phyloP scores from a whole-genome alignment of 1,139 yeast species.

The Geotrichum fermentans region DNA sequence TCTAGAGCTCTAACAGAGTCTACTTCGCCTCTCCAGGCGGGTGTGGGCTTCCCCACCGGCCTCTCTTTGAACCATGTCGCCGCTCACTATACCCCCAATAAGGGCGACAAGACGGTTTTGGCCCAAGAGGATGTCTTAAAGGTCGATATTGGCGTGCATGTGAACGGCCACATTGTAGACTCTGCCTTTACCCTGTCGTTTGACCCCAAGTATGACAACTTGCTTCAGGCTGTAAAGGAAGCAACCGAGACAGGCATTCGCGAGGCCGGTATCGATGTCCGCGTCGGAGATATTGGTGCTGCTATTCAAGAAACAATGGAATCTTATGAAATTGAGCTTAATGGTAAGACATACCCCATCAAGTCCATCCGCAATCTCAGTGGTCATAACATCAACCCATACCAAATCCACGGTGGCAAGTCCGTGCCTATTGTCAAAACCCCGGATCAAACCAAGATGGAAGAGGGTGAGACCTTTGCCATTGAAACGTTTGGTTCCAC shows the following conservation, averaged over 20 bases:
- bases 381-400: slow-evolving; percentile 87
- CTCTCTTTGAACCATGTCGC: slow-evolving; percentile 88
- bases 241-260: slow-evolving; percentile 91
- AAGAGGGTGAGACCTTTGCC: slow-evolving; percentile 96
- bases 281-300: slow-evolving; percentile 91
- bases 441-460: slow-evolving; percentile 94
- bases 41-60: slow-evolving; percentile 97
- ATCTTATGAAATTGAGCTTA: slow-evolving; percentile 82
- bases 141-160: slow-evolving; percentile 94
- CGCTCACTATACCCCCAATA: slow-evolving; percentile 95
- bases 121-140: slow-evolving; percentile 89
- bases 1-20: slow-evolving; percentile 68
- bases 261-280: slow-evolving; percentile 92
- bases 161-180: slow-evolving; percentile 90
- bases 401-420: slow-evolving; percentile 86
- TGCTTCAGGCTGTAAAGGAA: slow-evolving; percentile 77
- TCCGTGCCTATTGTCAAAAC: slow-evolving; percentile 92
- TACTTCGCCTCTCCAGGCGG: slow-evolving; percentile 60
- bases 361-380: slow-evolving; percentile 86
- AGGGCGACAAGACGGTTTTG: slow-evolving; percentile 80
- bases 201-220: slow-evolving; percentile 73
- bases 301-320: slow-evolving; percentile 97
- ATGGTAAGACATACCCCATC: slow-evolving; percentile 79
- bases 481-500: slow-evolving; percentile 97
- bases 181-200: slow-evolving; percentile 92